phyloP scores from a whole-genome alignment of 2,329 filamentous ascomycete species.

The Sclerotinia borealis region DNA sequence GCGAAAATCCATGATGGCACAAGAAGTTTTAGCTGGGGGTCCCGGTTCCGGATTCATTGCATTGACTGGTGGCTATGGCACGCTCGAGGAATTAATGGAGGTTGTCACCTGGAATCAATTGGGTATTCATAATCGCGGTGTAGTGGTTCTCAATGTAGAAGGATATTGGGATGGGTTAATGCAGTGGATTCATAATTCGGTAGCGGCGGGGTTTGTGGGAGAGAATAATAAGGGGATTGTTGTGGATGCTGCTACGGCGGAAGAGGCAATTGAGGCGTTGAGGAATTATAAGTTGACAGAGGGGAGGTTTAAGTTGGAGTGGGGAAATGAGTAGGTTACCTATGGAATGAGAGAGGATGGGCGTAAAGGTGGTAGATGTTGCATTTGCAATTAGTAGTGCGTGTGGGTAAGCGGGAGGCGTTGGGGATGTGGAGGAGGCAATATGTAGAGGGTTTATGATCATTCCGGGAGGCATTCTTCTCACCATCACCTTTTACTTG shows the following conservation, averaged over 20 bases:
- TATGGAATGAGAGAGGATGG: not conserved
- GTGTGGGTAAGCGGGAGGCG: too few species aligned
- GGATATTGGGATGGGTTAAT: conserved; percentile 90
- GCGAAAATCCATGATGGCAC: conserved; percentile 88
- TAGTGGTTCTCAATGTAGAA: conserved; percentile 79
- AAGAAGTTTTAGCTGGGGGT: conserved; percentile 74
- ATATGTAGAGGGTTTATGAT: not conserved
- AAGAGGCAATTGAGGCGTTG: conserved; percentile 66
- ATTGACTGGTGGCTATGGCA: conserved; percentile 84
- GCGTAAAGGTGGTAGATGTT: not conserved
- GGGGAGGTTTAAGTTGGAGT: conserved; percentile 73
- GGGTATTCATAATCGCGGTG: conserved; percentile 76
- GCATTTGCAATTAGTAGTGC: not conserved
- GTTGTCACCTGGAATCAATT: conserved; percentile 93
- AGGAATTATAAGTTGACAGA: conserved; percentile 68
- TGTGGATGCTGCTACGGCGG: conserved; percentile 65
- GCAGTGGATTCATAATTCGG: conserved; percentile 71
- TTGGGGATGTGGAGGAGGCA: not conserved
- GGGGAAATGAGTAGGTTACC: conserved; percentile 47
- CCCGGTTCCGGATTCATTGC: conserved; percentile 86
- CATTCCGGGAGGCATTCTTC: too few species aligned
- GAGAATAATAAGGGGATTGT: conserved; percentile 68
- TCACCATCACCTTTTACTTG: not conserved
- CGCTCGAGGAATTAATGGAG: conserved; percentile 92
- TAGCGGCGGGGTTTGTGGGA: conserved; percentile 71